Percentiles rank a stretch among this genome's conserved stretches.
These are phyloP conservation scores for Arxiozyma telluris DNA, from an alignment of 1,139 yeast genomes.

Conservation along the genomic window DNA sequence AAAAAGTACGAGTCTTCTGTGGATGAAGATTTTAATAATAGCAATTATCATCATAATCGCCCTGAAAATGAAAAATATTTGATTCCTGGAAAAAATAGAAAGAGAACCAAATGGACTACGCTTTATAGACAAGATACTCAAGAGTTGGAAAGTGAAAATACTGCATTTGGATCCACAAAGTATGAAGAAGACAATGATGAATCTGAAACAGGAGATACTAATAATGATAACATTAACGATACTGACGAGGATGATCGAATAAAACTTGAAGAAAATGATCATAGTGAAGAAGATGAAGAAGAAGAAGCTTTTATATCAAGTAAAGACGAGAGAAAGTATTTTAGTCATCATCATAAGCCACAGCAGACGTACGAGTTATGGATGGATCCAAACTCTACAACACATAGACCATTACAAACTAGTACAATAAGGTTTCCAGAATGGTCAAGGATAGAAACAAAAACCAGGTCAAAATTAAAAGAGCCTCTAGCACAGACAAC, in stretches of 20 bases:
- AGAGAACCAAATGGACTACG: not conserved
- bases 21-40: slow-evolving; percentile 12
- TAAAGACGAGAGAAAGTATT: slow-evolving; percentile 21
- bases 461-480: slow-evolving; percentile 12
- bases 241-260: not conserved
- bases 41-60: slow-evolving; percentile 7
- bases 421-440: slow-evolving; percentile 14
- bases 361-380: slow-evolving; percentile 27
- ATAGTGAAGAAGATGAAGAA: not conserved
- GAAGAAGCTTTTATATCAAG: not conserved
- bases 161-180: not conserved
- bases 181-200: not conserved
- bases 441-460: slow-evolving; percentile 2
- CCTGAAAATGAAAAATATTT: slow-evolving; percentile 1
- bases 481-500: slow-evolving; percentile 16
- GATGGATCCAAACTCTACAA: slow-evolving; percentile 12
- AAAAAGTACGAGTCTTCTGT: slow-evolving; percentile 14
- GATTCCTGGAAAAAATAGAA: not conserved
- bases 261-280: not conserved
- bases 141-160: not conserved
- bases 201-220: not conserved
- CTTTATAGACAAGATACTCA: slow-evolving; percentile 3
- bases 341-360: slow-evolving; percentile 21
- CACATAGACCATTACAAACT: slow-evolving; percentile 14
- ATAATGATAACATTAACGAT: slow-evolving; percentile 2